phyloP scores from a whole-genome alignment of 2,329 filamentous ascomycete genomes.

The Microcera coccophila region DNA sequence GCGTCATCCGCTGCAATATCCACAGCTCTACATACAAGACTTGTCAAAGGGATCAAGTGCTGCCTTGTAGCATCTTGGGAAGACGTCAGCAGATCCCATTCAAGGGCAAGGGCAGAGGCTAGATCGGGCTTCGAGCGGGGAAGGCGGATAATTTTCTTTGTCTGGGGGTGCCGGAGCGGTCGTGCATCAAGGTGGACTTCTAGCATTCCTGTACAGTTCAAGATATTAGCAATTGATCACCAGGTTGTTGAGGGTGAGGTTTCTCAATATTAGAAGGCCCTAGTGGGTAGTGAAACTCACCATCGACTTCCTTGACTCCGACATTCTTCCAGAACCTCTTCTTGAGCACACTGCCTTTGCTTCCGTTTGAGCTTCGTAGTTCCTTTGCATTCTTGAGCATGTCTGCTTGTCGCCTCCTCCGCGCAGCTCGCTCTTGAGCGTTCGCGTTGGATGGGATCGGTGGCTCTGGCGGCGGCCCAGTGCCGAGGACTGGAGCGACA shows the following conservation, averaged over 20 bases:
- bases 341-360: slow-evolving; percentile 46
- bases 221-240: slow-evolving; percentile 6
- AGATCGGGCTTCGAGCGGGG: slow-evolving; percentile 75
- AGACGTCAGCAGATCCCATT: slow-evolving; percentile 85
- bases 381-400: slow-evolving; percentile 51
- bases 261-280: neutral
- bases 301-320: slow-evolving; percentile 61
- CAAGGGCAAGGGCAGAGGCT: slow-evolving; percentile 78
- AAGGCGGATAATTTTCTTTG: slow-evolving; percentile 67
- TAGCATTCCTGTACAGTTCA: slow-evolving; percentile 36
- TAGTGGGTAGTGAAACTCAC: no score
- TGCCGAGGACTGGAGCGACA: slow-evolving; percentile 51
- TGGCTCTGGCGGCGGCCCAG: slow-evolving; percentile 56
- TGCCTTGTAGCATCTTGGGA: slow-evolving; percentile 79
- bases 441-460: slow-evolving; percentile 44
- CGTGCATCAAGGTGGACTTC: slow-evolving; percentile 73
- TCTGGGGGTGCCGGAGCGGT: slow-evolving; percentile 71
- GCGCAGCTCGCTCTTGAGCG: slow-evolving; percentile 44
- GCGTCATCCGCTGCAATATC: slow-evolving; percentile 72
- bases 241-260: neutral
- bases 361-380: slow-evolving; percentile 36
- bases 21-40: slow-evolving; percentile 74
- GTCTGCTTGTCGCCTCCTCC: slow-evolving; percentile 52
- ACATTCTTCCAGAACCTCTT: slow-evolving; percentile 91
- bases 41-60: slow-evolving; percentile 87